Evolutionary conservation across 306 rosid species (phyloP), one percentile per base, ranked within the genome.

Genomic region (Cucurbita ficifolia): DNA sequence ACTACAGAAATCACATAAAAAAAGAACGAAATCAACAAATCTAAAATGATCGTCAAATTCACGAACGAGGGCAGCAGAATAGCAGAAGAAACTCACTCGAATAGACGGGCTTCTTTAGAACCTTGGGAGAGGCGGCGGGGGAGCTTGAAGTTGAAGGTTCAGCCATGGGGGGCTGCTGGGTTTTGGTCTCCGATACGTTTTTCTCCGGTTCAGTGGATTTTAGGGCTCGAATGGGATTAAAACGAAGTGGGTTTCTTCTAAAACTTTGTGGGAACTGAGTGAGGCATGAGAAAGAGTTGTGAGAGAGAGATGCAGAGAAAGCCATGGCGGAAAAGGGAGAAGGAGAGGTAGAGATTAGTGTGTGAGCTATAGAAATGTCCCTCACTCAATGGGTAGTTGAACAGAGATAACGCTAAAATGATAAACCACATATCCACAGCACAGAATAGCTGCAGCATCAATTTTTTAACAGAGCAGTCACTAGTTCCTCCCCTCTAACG

Each of bases 81-180:
- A 46, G 24, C 45, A 50, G 50, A 29, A 10, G 62, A 46, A 53
- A 50, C 94, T 88, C 60, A 90, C 97, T 80, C 59, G 98, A 90
- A 87, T 88, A 93, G 38, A 86, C 97, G 0, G 97, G 96, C 81
- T 86, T 93, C 86, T 89, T 88, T 67, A 76, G 87, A 79, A 58
- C 54, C 82, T 83, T 88, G 2, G 91, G 77, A 22, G 91, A 73
- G 48, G 88, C 38, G 38, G 71, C 70, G 19, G 86, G 12, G 39
- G 77, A 62, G 24, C 69, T 10, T 13, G 85, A 49, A 14, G 14
- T 52, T 17, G 96, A 77, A 79, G 95, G 86, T 71, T 86, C 86
- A 83, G 88, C 83, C 70, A 78, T 81, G 56, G 86, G 74, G 35
- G 93, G 76, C 21, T 73, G 85, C 79, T 80, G 78, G 78, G 74